A percentile compares a stretch with the other conserved stretches of the same genome.
These are phyloP conservation scores for Colletotrichum orchidophilum DNA, from an alignment of 2,329 filamentous ascomycete genomes.

Conservation along the genomic window DNA sequence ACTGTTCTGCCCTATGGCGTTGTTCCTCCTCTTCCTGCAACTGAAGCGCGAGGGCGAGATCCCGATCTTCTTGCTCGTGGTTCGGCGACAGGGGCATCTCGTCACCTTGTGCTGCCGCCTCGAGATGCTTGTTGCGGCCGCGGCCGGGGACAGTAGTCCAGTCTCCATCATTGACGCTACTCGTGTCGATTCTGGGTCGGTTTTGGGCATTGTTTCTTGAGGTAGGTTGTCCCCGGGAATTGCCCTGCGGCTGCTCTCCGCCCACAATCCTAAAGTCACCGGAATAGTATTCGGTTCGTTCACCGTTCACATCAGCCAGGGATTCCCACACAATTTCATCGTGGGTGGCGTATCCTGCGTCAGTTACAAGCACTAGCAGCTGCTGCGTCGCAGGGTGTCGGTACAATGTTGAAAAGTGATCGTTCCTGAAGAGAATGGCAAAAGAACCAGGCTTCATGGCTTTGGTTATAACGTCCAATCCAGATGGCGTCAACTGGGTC, in stretches of 20 bases:
- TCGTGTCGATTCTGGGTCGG: conserved; percentile 12
- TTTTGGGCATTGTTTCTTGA: background rate
- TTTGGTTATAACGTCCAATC: conserved; percentile 77
- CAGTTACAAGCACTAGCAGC: conserved; percentile 87
- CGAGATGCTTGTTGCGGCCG: conserved; percentile 18
- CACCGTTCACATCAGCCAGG: conserved; percentile 86
- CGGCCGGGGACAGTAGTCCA: conserved; percentile 65
- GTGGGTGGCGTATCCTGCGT: conserved; percentile 87
- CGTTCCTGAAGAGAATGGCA: conserved; percentile 94
- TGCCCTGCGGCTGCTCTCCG: conserved; percentile 49
- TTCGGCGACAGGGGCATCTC: conserved; percentile 49
- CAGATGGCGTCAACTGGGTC: conserved; percentile 87
- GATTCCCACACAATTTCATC: conserved; percentile 97
- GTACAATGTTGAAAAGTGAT: conserved; percentile 95
- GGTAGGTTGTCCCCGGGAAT: background rate
- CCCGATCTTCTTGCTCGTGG: conserved; percentile 81
- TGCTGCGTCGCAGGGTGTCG: conserved; percentile 82
- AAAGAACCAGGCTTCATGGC: conserved; percentile 80
- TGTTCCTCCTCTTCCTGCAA: conserved; percentile 95
- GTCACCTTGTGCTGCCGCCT: conserved; percentile 28
- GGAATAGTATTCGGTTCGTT: conserved; percentile 83
- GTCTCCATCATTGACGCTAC: conserved; percentile 40
- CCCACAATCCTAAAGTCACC: conserved; percentile 92
- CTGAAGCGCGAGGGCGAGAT: conserved; percentile 88
- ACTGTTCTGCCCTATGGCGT: conserved; percentile 69